Conservation (phyloP, 495 filamentous ascomycete species). For the Neurospora sp. region DNA sequence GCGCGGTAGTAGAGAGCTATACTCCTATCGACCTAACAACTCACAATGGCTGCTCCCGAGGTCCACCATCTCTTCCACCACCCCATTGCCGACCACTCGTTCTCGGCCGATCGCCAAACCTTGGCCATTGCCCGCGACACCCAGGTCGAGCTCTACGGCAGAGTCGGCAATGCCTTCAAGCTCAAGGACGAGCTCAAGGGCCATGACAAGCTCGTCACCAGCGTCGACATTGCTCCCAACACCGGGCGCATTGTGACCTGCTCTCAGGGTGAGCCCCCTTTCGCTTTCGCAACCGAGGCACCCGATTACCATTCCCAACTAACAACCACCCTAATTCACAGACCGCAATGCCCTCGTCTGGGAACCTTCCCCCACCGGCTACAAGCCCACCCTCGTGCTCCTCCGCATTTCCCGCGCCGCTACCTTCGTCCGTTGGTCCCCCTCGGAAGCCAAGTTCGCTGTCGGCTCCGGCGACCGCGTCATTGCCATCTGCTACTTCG, state of each 20-base stretch:
- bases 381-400: constrained; percentile 94
- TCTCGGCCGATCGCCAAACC: constrained; percentile 81
- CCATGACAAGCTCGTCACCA: constrained; percentile 93
- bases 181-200: constrained; percentile 86
- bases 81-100: constrained; percentile 95
- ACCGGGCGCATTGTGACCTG: constrained; percentile 93
- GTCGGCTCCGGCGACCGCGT: constrained; percentile 92
- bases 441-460: constrained; percentile 92
- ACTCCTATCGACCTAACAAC: constrained; percentile 65
- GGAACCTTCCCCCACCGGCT: constrained; percentile 82
- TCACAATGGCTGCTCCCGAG: constrained; percentile 70
- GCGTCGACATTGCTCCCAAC: constrained; percentile 87
- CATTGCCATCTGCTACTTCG: constrained; percentile 98
- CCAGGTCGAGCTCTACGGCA: constrained; percentile 79
- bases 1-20: constrained; percentile 92
- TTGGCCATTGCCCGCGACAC: constrained; percentile 88
- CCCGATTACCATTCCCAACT: not conserved
- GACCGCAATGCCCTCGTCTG: constrained; percentile 97
- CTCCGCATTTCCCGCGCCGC: constrained; percentile 95
- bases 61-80: constrained; percentile 95
- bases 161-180: constrained; percentile 63
- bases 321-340: constrained; percentile 24
- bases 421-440: constrained; percentile 95
- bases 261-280: constrained; percentile 61
- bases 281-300: too few species aligned